Conservation (phyloP, 2,329 filamentous ascomycete species). For the Pseudogymnoascus sp. region DNA sequence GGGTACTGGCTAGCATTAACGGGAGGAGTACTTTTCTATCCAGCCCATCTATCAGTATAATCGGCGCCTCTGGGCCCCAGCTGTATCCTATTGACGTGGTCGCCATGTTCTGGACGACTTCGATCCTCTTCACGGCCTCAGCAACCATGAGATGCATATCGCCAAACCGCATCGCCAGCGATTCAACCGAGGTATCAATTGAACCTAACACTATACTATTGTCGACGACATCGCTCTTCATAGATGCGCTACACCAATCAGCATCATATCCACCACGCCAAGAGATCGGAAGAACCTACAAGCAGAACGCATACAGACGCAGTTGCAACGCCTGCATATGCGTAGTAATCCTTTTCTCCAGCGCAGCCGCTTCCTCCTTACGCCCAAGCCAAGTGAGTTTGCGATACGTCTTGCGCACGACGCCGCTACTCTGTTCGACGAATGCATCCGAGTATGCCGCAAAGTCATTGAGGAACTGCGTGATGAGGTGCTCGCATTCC, state of each 20-base stretch:
- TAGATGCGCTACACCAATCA: neutral
- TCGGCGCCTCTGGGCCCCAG: neutral
- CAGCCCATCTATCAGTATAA: neutral
- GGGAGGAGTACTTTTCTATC: neutral
- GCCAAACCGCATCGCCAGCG: neutral
- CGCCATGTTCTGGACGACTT: neutral
- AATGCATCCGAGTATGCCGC: neutral
- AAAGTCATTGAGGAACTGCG: neutral
- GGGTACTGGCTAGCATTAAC: neutral
- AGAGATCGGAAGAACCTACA: neutral
- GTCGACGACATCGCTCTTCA: neutral
- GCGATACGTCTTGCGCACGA: neutral
- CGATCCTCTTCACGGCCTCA: neutral
- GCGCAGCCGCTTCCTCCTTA: neutral
- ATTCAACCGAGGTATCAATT: neutral
- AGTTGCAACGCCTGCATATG: conserved; percentile 1
- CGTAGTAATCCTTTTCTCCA: neutral
- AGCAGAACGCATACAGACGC: conserved; percentile 1
- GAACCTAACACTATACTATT: neutral
- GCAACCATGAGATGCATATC: conserved; percentile 1
- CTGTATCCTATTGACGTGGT: neutral
- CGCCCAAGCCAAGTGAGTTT: neutral
- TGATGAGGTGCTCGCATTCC: neutral
- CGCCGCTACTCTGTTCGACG: neutral
- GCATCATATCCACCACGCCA: neutral